A percentile compares a stretch with the other conserved stretches of the same genome.
phyloP scores from a whole-genome alignment of 176 grass and related monocot species.

The Carex scoparia region DNA sequence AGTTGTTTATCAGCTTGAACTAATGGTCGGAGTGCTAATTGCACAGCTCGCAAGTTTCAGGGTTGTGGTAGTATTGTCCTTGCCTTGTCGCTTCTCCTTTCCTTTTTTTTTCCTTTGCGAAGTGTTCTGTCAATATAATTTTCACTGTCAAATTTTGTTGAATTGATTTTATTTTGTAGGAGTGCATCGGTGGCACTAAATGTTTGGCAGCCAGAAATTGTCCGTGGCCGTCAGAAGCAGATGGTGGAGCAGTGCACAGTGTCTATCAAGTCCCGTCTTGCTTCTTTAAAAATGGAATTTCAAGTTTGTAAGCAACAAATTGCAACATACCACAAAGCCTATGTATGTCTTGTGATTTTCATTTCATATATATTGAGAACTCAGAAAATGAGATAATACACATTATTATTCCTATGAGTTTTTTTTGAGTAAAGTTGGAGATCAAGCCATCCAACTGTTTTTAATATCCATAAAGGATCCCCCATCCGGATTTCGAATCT shows the following conservation, averaged over 20 bases:
- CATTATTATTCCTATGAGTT: conserved; percentile 37
- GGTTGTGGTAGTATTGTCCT: not conserved
- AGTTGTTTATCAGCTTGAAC: not conserved
- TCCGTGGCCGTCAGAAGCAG: conserved; percentile 68
- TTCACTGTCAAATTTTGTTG: not conserved
- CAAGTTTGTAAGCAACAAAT: conserved; percentile 99
- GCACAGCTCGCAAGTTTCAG: not conserved
- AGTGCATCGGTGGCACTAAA: conserved; percentile 85
- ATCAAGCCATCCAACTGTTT: too few species aligned
- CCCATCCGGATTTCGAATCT: too few species aligned
- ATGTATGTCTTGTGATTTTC: conserved; percentile 57
- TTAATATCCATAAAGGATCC: too few species aligned
- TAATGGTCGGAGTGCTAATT: not conserved
- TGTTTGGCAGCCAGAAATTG: conserved; percentile 94
- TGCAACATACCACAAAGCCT: conserved; percentile 48
- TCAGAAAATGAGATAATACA: not conserved
- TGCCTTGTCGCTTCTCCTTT: not conserved
- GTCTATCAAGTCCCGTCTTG: conserved; percentile 61
- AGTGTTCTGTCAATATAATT: not conserved
- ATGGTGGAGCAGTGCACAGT: conserved; percentile 93
- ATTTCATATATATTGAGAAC: conserved; percentile 15
- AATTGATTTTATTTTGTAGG: conserved; percentile 34
- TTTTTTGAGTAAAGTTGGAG: too few species aligned
- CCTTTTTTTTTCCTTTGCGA: not conserved
- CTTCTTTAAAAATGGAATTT: conserved; percentile 71